A percentile compares a stretch with the other conserved stretches of the same genome.
phyloP scores from a whole-genome alignment of 1,139 yeast species.

The Geotrichum phurueaensis region DNA sequence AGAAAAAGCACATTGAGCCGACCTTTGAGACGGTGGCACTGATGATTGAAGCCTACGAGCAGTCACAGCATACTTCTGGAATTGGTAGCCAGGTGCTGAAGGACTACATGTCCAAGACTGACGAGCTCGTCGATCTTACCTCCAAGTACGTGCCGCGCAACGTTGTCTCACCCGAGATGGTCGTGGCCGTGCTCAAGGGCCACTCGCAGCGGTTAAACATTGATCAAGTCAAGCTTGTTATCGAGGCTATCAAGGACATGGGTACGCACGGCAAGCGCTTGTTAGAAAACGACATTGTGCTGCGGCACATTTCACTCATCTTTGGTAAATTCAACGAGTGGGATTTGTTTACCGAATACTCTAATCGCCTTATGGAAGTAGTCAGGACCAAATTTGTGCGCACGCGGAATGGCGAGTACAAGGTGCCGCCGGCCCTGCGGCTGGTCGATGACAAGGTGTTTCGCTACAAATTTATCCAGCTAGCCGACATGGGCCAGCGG shows the following conservation, averaged over 20 bases:
- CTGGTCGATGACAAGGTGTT: slow-evolving; percentile 11
- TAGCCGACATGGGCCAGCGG: slow-evolving; percentile 8
- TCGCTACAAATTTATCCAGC: slow-evolving; percentile 9
- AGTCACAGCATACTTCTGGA: slow-evolving; percentile 7
- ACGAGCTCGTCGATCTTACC: slow-evolving; percentile 24
- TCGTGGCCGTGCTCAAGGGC: slow-evolving; percentile 14
- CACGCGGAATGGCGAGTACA: background rate
- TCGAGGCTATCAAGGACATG: background rate
- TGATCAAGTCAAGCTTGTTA: slow-evolving; percentile 5
- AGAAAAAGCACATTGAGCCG: slow-evolving; percentile 21
- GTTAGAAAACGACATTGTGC: slow-evolving; percentile 1
- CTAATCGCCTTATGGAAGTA: slow-evolving; percentile 2
- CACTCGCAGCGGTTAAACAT: background rate
- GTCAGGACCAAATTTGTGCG: slow-evolving; percentile 12
- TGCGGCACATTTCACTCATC: slow-evolving; percentile 9
- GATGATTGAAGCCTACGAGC: slow-evolving; percentile 9
- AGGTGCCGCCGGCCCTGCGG: background rate
- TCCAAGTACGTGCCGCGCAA: slow-evolving; percentile 26
- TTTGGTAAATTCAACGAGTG: slow-evolving; percentile 14
- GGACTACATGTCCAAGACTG: background rate
- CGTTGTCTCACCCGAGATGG: slow-evolving; percentile 24
- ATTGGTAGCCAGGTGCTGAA: background rate
- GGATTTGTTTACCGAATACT: slow-evolving; percentile 15
- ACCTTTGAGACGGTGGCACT: slow-evolving; percentile 24
- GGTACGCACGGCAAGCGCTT: background rate